Base-by-base conservation (phyloP, 306 rosid species). In the Malus orientalis region DNA sequence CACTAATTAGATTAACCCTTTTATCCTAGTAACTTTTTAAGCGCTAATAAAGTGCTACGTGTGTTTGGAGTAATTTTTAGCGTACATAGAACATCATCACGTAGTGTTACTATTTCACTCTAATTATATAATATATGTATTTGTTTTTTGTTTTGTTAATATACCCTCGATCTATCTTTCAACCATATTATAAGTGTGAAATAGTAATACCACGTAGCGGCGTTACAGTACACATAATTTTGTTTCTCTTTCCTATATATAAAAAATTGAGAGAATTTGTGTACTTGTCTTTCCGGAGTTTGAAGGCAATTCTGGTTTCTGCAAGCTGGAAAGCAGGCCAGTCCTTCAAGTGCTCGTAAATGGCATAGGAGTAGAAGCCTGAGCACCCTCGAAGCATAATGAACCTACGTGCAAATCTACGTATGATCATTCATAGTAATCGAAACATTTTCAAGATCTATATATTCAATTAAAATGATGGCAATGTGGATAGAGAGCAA, bases 221-320 rank as follows among this genome's bases (percentile, higher is more conserved):
- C 12, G 3, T 9, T 42, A 1, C 3, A 42, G 1, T 42, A 10
- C 45, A 42, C 45, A 42, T 42, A 42, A 42, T 42, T 42, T 42
- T 42, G 12, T 9, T 0, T 42, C 45, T 42, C 3, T 42, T 42
- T 42, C 45, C 45, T 42, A 42, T 42, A 40, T 40, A 42, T 2
- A 11, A 9, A 1, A 42, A 3, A 16, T 18, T 10, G 27, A 45
- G 25, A 36, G 57, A 16, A 27, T 27, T 27, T 47, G 30, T 42
- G 2, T 90, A 95, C 97, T 90, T 95, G 86, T 95, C 97, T 87
- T 91, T 95, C 81, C 97, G 84, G 59, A 88, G 98, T 87, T 95
- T 95, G 90, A 95, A 95, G 36, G 90, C 96, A 70, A 90, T 82
- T 83, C 98, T 92, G 75, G 98, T 92, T 84, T 95, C 93, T 51